Evolutionary conservation across 164 flowering plant species (phyloP).

Genomic region (Magnolia sinica): DNA sequence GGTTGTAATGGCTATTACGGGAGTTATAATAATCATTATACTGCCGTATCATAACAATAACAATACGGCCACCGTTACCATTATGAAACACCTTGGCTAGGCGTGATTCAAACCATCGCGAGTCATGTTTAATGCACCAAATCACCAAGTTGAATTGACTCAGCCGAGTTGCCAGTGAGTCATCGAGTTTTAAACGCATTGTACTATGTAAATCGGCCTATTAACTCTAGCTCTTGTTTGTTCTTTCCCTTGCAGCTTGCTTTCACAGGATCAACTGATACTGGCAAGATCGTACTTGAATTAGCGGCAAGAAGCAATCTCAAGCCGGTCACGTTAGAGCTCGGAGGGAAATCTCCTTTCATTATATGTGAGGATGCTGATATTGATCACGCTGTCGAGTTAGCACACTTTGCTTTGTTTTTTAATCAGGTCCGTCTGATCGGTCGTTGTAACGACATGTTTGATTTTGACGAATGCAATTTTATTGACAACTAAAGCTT

Average conservation of each 20-base stretch:
- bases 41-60: no score
- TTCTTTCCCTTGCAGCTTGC: conserved; percentile 52
- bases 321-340: conserved; percentile 82
- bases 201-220: no score
- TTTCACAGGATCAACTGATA: conserved; percentile 81
- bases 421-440: conserved; percentile 60
- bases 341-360: conserved; percentile 95
- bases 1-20: no score
- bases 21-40: no score
- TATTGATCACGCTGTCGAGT: conserved; percentile 71
- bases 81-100: no score
- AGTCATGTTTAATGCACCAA: no score
- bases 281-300: conserved; percentile 60
- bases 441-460: background rate
- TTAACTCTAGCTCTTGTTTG: no score
- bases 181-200: no score
- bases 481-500: background rate
- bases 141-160: no score
- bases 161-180: no score
- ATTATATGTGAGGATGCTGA: conserved; percentile 87
- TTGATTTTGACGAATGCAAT: background rate
- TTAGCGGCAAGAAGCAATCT: conserved; percentile 81
- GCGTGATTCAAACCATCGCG: no score
- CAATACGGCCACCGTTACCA: no score
- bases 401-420: conserved; percentile 83